Percentiles rank a stretch among this genome's conserved stretches.
Evolutionary conservation across 805 yeast species (phyloP).

Genomic region (Candida alai): DNA sequence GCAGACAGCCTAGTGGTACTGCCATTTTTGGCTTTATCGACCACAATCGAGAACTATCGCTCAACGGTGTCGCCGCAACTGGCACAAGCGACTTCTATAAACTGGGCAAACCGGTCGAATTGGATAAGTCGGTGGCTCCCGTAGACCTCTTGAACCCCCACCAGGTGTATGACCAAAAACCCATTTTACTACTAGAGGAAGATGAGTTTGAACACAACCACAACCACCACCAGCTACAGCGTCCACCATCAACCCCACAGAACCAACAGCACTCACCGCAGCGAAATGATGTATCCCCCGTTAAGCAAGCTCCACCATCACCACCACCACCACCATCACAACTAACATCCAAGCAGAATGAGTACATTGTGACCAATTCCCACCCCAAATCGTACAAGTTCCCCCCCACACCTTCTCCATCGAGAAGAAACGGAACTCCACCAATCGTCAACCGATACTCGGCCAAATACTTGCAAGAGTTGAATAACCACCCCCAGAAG

Average conservation of each 20-base stretch:
- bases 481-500: constrained; percentile 11
- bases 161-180: constrained; percentile 14
- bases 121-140: constrained; percentile 31
- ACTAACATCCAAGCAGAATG: constrained; percentile 19
- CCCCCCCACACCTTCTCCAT: constrained; percentile 42
- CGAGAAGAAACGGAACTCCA: constrained; percentile 4
- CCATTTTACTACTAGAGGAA: constrained; percentile 24
- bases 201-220: constrained; percentile 20
- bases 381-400: constrained; percentile 53
- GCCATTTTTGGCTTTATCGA: constrained; percentile 73
- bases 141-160: constrained; percentile 19
- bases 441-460: constrained; percentile 26
- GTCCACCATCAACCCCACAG: too few species aligned
- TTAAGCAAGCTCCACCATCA: constrained; percentile 6
- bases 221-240: constrained; percentile 1
- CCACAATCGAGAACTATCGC: constrained; percentile 59
- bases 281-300: constrained; percentile 3
- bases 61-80: constrained; percentile 45
- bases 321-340: constrained; percentile 4
- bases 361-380: constrained; percentile 46
- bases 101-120: constrained; percentile 15
- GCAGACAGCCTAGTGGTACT: constrained; percentile 69
- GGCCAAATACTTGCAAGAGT: constrained; percentile 40
- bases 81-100: constrained; percentile 21
- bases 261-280: constrained; percentile 8